Evolutionary conservation across 164 flowering plant genomes (phyloP).

Genomic region (Aristolochia californica): DNA sequence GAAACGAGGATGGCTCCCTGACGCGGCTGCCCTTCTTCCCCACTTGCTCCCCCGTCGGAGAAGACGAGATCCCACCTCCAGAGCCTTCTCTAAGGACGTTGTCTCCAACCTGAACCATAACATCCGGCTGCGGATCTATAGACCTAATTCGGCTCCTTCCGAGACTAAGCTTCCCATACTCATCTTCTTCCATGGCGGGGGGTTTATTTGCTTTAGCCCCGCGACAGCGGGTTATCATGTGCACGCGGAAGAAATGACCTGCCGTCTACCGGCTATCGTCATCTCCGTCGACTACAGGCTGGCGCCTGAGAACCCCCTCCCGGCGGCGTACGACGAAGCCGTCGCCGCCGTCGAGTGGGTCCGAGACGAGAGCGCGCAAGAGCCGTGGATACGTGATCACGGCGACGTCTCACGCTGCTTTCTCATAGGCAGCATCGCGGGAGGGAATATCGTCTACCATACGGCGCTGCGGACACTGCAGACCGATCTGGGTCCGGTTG

Average conservation of each 20-base stretch:
- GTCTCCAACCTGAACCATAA: constrained; percentile 1
- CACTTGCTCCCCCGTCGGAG: constrained; percentile 6
- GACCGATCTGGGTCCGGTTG: background rate
- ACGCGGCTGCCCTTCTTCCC: background rate
- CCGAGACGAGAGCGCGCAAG: background rate
- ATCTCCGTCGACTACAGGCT: background rate
- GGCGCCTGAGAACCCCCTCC: background rate
- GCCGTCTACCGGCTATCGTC: background rate
- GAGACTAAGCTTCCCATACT: background rate
- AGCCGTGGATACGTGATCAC: background rate
- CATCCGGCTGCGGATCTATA: constrained; percentile 10
- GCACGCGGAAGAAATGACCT: background rate
- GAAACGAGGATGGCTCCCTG: constrained; percentile 12
- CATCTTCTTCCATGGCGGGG: background rate
- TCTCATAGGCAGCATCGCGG: background rate
- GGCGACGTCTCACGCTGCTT: background rate
- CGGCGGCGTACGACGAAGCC: background rate
- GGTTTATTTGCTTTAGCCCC: background rate
- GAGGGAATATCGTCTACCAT: background rate
- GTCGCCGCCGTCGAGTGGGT: constrained; percentile 1
- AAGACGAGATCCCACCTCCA: constrained; percentile 3
- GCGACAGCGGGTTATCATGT: background rate
- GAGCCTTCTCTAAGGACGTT: constrained; percentile 19
- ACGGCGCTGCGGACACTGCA: background rate
- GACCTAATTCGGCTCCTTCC: background rate